Conservation (phyloP, 768 basidiomycete genomes). For the Trametes cingulata region DNA sequence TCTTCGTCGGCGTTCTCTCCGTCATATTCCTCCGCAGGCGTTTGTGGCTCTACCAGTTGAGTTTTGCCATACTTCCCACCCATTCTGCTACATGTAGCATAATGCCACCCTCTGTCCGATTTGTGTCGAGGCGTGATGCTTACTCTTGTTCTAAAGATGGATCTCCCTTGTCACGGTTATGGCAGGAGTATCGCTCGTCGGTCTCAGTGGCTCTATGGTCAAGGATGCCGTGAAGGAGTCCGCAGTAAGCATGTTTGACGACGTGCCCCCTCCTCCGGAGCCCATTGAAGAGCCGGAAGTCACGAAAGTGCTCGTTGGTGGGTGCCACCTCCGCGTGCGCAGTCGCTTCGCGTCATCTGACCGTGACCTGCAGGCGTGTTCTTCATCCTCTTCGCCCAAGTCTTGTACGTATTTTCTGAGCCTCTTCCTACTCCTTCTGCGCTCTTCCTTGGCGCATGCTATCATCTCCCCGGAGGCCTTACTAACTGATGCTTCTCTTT, state of each 20-base stretch:
- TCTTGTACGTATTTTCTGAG: constrained; percentile 68
- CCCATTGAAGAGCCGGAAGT: constrained; percentile 59
- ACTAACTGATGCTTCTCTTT: constrained; percentile 12
- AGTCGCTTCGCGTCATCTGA: constrained; percentile 20
- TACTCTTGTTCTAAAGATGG: constrained; percentile 60
- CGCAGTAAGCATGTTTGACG: constrained; percentile 33
- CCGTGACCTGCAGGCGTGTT: constrained; percentile 64
- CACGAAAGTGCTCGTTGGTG: constrained; percentile 75
- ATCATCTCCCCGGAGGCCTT: not conserved
- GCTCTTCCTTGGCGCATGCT: not conserved
- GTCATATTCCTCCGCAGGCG: constrained; percentile 87
- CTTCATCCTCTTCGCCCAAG: constrained; percentile 90
- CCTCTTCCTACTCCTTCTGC: constrained; percentile 16
- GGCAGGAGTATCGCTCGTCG: constrained; percentile 79
- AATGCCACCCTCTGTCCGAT: not conserved
- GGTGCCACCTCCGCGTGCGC: constrained; percentile 28
- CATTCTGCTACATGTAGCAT: constrained; percentile 16
- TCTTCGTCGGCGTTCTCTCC: constrained; percentile 90
- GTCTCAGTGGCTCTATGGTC: constrained; percentile 85
- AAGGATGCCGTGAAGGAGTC: constrained; percentile 66
- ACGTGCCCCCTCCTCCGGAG: constrained; percentile 41
- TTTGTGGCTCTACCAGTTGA: constrained; percentile 86
- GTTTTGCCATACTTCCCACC: constrained; percentile 16
- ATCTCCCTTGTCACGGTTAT: constrained; percentile 87
- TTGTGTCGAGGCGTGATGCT: not conserved